Evolutionary conservation across 441 rosid species (phyloP), one percentile per base, ranked within the genome.

Genomic region (Dalechampia spathulata): DNA sequence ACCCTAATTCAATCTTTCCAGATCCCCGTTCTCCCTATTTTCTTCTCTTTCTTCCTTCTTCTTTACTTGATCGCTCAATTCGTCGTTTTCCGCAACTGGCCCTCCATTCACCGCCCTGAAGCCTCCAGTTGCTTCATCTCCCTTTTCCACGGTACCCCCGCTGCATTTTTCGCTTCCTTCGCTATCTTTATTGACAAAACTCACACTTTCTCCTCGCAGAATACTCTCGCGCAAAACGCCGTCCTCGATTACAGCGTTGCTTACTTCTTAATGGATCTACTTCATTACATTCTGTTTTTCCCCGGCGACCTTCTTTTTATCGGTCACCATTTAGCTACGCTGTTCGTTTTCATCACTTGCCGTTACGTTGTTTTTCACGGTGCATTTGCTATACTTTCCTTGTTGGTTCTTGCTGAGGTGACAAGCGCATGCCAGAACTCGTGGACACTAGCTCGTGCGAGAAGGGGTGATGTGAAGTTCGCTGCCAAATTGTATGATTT

Each of bases 371-470:
- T 78, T 22, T 23, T 43, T 30, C 96, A 78, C 76, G 99, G 96
- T 56, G 83, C 99, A 0, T 85, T 62, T 49, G 83, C 86, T 1
- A 65, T 92, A 1, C 86, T 92, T 43, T 55, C 66, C 12, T 83
- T 92, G 9, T 57, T 92, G 30, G 37, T 79, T 66, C 73, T 88
- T n/a, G 96, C 99, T 3, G 98, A 92, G 49, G 75, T 80, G 1
- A 92, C 99, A 16, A 89, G 97, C 75, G 78, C 69, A 0, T 92
- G 94, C 67, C 99, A 86, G 81, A 89, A 92, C 69, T 64, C 68
- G 11, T 92, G 96, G 96, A 84, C 99, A 0, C 74, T 92, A 6
- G 81, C 95, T 12, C 63, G 54, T 2, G 81, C 69, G 7, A 68
- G 86, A 65, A 77, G 83, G 57, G 16, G 21, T 0, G 92, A 88